Percentiles rank a stretch among this genome's conserved stretches.
Conservation (phyloP, 345 rosid species). For the Hypericum perforatum region DNA sequence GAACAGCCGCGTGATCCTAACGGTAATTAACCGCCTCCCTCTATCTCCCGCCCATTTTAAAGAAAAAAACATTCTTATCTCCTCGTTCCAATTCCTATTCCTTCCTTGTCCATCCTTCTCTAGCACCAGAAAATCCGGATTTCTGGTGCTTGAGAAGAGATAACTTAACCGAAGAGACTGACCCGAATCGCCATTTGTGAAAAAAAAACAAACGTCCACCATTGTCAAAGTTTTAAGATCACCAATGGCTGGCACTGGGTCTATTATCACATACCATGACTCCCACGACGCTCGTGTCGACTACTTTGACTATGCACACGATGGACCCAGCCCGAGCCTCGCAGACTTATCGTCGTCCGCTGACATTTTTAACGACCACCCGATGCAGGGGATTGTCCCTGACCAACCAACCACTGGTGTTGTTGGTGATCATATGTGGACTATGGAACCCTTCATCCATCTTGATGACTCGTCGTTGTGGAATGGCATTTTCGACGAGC, state of each 20-base stretch:
- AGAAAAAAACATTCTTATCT: neutral
- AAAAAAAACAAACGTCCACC: neutral
- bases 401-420: no score
- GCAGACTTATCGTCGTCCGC: slow-evolving; percentile 4
- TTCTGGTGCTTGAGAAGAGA: slow-evolving; percentile 12
- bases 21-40: slow-evolving; percentile 32
- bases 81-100: neutral
- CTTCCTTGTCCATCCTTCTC: neutral
- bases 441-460: no score
- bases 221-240: no score
- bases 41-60: slow-evolving; percentile 13
- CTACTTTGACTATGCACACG: slow-evolving; percentile 6
- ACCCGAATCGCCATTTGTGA: no score
- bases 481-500: no score
- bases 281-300: slow-evolving; percentile 14
- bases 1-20: slow-evolving; percentile 19
- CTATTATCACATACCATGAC: slow-evolving; percentile 23
- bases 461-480: no score
- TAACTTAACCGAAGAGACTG: no score
- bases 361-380: neutral
- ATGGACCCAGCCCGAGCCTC: slow-evolving; percentile 10
- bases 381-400: no score
- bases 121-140: neutral
- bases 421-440: no score
- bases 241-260: slow-evolving; percentile 23